These are phyloP conservation scores for Rhynchosporium agropyri DNA, from an alignment of 2,329 filamentous ascomycete species.

Conservation along the genomic window DNA sequence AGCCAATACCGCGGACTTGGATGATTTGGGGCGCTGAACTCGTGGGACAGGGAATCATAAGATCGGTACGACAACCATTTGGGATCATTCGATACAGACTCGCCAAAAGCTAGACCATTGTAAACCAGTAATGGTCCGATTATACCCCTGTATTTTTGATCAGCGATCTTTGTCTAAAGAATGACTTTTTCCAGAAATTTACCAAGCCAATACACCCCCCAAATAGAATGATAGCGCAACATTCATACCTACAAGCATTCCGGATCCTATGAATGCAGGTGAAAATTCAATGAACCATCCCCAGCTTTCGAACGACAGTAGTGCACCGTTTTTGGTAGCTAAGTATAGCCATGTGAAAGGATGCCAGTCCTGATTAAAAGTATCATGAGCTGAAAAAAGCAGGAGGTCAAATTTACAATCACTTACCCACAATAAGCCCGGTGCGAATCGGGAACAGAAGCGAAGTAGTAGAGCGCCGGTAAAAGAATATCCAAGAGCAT, in stretches of 20 bases:
- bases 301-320: constrained; percentile 60
- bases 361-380: constrained; percentile 50
- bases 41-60: neutral
- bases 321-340: constrained; percentile 50
- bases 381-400: too few species aligned
- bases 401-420: too few species aligned
- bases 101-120: constrained; percentile 43
- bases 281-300: constrained; percentile 63
- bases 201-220: constrained; percentile 49
- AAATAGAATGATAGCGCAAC: constrained; percentile 59
- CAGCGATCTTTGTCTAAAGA: too few species aligned
- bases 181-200: too few species aligned
- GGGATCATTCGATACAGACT: neutral
- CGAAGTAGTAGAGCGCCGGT: constrained; percentile 53
- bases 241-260: constrained; percentile 56
- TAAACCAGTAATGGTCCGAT: constrained; percentile 60
- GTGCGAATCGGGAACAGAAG: constrained; percentile 60
- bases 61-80: neutral
- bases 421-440: constrained; percentile 56
- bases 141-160: constrained; percentile 42
- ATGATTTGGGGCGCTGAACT: neutral
- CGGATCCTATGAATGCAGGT: constrained; percentile 60
- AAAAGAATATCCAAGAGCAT: constrained; percentile 56
- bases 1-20: constrained; percentile 56
- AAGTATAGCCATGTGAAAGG: constrained; percentile 48